phyloP scores from a whole-genome alignment of 2,329 filamentous ascomycete genomes.

The Pestalotiopsis sp. region DNA sequence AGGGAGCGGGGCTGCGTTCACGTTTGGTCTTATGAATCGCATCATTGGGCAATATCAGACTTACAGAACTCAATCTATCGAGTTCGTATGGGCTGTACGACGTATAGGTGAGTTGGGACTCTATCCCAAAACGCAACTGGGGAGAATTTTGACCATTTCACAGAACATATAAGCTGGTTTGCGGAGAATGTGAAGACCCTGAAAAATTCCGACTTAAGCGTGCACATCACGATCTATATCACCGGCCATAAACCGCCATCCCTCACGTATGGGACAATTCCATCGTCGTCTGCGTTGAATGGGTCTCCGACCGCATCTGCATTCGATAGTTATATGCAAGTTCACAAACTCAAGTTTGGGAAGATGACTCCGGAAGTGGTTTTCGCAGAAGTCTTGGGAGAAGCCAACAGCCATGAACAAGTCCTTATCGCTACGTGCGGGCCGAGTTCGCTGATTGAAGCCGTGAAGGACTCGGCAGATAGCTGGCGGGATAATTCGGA shows the following conservation, averaged over 20 bases:
- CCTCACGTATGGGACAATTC: neutral
- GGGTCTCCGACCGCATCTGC: neutral
- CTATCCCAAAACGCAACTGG: neutral
- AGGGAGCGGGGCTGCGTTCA: neutral
- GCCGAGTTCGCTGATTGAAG: neutral
- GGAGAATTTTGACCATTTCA: neutral
- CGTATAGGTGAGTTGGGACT: neutral
- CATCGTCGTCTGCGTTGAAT: neutral
- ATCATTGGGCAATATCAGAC: neutral
- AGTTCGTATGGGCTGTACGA: neutral
- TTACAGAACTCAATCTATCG: neutral
- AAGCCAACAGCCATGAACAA: neutral
- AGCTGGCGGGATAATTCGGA: neutral
- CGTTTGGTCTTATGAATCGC: neutral
- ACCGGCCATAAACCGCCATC: neutral
- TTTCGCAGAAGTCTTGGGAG: neutral
- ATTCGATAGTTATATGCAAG: neutral
- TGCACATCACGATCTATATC: neutral
- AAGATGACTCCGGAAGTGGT: neutral
- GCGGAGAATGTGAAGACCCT: neutral
- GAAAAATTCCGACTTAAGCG: neutral
- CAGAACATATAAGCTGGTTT: conserved; percentile 8
- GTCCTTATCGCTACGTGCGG: neutral
- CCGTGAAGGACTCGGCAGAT: neutral
- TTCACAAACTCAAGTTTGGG: neutral